Evolutionary conservation across 176 grass and related monocot genomes (phyloP).

Genomic region (Oryza glumipatula): DNA sequence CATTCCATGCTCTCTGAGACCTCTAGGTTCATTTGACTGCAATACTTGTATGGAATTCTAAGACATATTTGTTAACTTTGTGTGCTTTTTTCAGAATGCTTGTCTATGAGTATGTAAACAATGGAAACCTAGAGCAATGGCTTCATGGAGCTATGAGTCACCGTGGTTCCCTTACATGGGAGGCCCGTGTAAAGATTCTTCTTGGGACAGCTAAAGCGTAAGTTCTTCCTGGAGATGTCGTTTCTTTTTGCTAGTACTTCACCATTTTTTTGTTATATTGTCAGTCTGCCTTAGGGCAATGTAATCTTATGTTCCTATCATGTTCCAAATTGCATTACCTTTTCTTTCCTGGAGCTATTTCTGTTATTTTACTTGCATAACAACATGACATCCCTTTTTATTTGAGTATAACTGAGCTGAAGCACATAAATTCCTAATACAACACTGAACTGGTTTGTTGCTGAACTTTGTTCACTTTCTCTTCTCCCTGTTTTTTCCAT

Average conservation of each 20-base stretch:
- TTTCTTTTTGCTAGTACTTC: conserved; percentile 16
- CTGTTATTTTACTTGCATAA: conserved; percentile 20
- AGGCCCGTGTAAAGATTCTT: conserved; percentile 79
- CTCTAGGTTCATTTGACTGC: background rate
- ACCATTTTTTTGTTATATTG: conserved; percentile 25
- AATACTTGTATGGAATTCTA: background rate
- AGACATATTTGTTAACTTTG: conserved; percentile 15
- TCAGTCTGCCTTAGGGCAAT: background rate
- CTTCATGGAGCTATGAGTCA: conserved; percentile 91
- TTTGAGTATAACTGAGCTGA: conserved; percentile 1
- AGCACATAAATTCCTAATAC: conserved; percentile 19
- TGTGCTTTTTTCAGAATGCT: conserved; percentile 66
- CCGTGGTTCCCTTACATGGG: conserved; percentile 72
- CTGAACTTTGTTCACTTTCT: background rate
- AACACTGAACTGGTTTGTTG: conserved; percentile 13
- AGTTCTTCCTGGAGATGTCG: conserved; percentile 38
- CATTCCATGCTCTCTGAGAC: background rate
- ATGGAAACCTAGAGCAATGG: conserved; percentile 87
- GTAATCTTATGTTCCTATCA: conserved; percentile 1
- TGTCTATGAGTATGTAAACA: conserved; percentile 88
- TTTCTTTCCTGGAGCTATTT: background rate
- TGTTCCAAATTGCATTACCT: background rate
- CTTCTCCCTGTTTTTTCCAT: background rate
- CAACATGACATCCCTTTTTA: background rate
- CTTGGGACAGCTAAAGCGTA: conserved; percentile 89